These are phyloP conservation scores for sweet orange (Citrus sinensis) DNA, from an alignment of 345 rosid genomes.

Conservation along the genomic window DNA sequence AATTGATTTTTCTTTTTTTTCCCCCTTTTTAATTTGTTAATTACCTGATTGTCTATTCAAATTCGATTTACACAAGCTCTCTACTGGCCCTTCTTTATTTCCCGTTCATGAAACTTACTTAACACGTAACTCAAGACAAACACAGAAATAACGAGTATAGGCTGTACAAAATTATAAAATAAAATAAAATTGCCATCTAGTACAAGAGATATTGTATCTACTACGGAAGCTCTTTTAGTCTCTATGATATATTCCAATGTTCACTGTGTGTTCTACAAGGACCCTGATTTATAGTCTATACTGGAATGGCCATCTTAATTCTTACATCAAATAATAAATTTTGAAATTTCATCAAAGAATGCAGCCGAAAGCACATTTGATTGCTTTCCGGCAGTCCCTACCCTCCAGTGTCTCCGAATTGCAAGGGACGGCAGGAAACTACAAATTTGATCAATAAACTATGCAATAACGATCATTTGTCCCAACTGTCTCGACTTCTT, in stretches of 20 bases:
- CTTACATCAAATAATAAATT: conserved; percentile 2
- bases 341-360: not conserved
- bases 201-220: no score
- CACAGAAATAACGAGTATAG: not conserved
- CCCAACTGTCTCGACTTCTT: conserved; percentile 78
- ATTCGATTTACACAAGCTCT: not conserved
- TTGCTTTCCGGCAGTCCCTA: conserved; percentile 1
- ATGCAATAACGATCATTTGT: conserved; percentile 24
- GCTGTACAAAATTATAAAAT: no score
- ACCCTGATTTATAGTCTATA: not conserved
- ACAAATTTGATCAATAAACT: not conserved
- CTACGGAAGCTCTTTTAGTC: not conserved
- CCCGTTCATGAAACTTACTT: not conserved
- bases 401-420: not conserved
- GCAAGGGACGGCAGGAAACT: not conserved
- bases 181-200: not conserved
- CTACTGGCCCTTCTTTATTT: not conserved
- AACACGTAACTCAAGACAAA: not conserved
- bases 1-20: not conserved
- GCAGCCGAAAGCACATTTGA: not conserved
- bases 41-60: not conserved
- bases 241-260: not conserved
- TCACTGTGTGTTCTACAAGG: not conserved
- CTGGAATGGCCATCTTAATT: not conserved
- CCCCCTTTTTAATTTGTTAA: not conserved